Evolutionary conservation across 768 basidiomycete genomes (phyloP), one percentile per base, ranked within the genome.

Genomic region (Termitomyces sp.): DNA sequence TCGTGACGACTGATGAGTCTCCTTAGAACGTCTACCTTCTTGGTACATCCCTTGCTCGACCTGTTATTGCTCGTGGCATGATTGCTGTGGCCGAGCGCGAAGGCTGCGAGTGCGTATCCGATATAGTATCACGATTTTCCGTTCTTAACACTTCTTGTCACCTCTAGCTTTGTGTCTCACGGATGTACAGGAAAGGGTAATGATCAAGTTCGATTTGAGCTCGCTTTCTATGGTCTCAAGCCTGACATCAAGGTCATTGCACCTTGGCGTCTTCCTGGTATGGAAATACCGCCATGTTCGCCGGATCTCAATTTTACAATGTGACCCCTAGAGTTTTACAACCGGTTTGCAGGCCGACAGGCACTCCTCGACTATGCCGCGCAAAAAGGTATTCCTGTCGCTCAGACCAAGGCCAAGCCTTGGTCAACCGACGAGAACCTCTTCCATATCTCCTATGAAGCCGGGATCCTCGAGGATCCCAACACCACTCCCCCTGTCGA

Each of bases 341-440:
- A 96, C 76, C 93, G 95, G 61, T 99, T 99, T 79, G 85, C 96
- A 53, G 97, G 96, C 32, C 92, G 97, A 63, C 89, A 92, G 69
- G 95, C 94, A 20, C 88, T 99, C 59, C 89, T 99, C 61, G 83
- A 85, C 32, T 99, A 88, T 68, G 97, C 97, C 34, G 87, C 87
- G 8, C 79, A 92, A 71, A 92, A 94, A 73, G 75, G 85, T 53
- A 96, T 99, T 66, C 95, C 95, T 59, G 96, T 99, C 62, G 83
- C 87, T 65, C 97, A 99, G 78, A 99, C 97, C 50, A 84, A 91
- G 11, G 84, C 96, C 59, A 98, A 98, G 79, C 96, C 97, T 42
- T 99, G 97, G 97, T 98, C 96, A 3, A 99, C 97, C 6, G 96
- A 99, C 73, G 97, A 98, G 79, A 99, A 98, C 79, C 83, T 99